Percentiles rank a stretch among this genome's conserved stretches.
These are phyloP conservation scores for Leishmania aethiopica DNA, from an alignment of 208 protist species.

Conservation along the genomic window DNA sequence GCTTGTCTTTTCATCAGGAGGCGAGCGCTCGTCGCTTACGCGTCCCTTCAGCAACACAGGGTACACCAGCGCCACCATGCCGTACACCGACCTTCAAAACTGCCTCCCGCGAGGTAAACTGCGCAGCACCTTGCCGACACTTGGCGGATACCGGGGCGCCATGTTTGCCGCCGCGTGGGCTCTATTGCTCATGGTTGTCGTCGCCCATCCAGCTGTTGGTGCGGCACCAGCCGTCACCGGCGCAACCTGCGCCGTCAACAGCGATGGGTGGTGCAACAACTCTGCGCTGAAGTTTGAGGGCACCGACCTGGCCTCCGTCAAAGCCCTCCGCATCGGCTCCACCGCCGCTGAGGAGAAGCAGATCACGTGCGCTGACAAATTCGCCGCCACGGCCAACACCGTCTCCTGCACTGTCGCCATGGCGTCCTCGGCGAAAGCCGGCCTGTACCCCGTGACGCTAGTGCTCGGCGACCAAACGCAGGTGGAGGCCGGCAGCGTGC, in stretches of 20 bases:
- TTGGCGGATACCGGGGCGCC: not conserved
- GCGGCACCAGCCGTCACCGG: slow-evolving; percentile 4
- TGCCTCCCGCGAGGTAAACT: not conserved
- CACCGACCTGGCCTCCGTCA: slow-evolving; percentile 4
- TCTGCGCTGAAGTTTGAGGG: slow-evolving; percentile 17
- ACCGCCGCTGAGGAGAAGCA: not conserved
- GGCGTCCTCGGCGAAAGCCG: not conserved
- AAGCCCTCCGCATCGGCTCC: slow-evolving; percentile 14
- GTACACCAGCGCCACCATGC: not conserved
- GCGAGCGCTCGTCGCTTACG: not conserved
- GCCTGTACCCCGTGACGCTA: slow-evolving; percentile 27
- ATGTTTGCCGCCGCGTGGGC: not conserved
- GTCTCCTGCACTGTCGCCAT: slow-evolving; percentile 24
- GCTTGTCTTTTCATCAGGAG: not conserved
- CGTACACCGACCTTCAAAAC: not conserved
- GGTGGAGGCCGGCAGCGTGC: slow-evolving; percentile 22
- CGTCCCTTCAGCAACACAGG: not conserved
- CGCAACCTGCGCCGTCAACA: slow-evolving; percentile 3
- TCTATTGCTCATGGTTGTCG: not conserved
- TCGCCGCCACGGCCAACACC: not conserved
- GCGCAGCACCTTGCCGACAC: not conserved
- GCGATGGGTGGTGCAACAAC: slow-evolving; percentile 5
- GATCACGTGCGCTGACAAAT: slow-evolving; percentile 2
- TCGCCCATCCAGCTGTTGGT: slow-evolving; percentile 10
- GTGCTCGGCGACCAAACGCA: not conserved